These are phyloP conservation scores for Tubosaeta sp. DNA, from an alignment of 768 basidiomycete species.

Conservation along the genomic window DNA sequence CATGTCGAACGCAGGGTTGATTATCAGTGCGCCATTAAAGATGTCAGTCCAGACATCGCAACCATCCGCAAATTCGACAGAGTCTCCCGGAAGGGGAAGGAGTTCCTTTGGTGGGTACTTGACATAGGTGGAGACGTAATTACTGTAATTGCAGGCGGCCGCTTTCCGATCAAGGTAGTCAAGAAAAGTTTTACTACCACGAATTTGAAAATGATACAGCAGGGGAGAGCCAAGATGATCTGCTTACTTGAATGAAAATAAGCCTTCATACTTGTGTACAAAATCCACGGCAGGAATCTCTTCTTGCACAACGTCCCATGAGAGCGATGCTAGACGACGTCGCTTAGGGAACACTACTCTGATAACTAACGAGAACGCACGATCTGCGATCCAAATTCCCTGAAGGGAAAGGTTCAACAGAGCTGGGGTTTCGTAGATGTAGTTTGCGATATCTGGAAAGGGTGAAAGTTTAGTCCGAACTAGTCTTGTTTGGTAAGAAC, in stretches of 20 bases:
- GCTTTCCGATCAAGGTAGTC: conserved; percentile 51
- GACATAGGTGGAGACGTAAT: conserved; percentile 57
- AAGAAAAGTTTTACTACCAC: conserved; percentile 57
- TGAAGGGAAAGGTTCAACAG: conserved; percentile 54
- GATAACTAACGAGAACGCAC: conserved; percentile 36
- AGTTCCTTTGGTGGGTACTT: conserved; percentile 64
- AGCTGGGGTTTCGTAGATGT: conserved; percentile 57
- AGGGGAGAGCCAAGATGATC: not conserved
- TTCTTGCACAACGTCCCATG: conserved; percentile 60
- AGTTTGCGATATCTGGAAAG: conserved; percentile 64
- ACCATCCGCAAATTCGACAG: conserved; percentile 39
- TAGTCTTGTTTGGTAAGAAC: conserved; percentile 12
- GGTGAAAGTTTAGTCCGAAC: not conserved
- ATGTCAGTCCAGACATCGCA: conserved; percentile 71
- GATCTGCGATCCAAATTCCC: conserved; percentile 72
- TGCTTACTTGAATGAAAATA: conserved; percentile 69
- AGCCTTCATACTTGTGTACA: conserved; percentile 65
- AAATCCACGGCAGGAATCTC: conserved; percentile 72
- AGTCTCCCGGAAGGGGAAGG: conserved; percentile 65
- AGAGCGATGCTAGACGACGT: conserved; percentile 43
- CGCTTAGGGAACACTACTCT: not conserved
- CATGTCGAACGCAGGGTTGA: conserved; percentile 75
- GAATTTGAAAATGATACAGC: not conserved
- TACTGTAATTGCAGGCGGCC: conserved; percentile 54
- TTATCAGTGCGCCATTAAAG: conserved; percentile 51